A percentile compares a stretch with the other conserved stretches of the same genome.
Evolutionary conservation across 2,329 filamentous ascomycete genomes (phyloP).

Genomic region (Fusarium coicis): DNA sequence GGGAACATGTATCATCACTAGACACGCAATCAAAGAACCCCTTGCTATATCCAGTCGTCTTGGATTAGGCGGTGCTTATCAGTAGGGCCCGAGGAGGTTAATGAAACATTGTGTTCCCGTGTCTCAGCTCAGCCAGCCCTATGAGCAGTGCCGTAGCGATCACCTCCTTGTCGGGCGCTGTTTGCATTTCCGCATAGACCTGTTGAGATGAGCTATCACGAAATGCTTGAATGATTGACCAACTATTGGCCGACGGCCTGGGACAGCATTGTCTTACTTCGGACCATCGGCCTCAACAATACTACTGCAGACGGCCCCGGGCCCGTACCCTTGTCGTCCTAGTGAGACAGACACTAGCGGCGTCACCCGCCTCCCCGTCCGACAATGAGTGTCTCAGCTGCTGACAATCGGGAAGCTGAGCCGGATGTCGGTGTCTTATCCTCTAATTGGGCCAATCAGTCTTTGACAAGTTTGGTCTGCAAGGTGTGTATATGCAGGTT

Average conservation of each 20-base stretch:
- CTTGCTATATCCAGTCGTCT: no score
- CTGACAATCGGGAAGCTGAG: neutral
- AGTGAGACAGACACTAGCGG: neutral
- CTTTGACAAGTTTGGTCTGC: neutral
- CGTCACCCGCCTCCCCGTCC: neutral
- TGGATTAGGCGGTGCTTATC: no score
- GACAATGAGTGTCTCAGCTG: neutral
- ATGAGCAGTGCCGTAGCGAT: neutral
- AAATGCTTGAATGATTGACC: neutral
- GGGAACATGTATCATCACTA: neutral
- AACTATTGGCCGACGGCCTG: neutral
- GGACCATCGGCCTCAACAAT: neutral
- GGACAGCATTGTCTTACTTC: neutral
- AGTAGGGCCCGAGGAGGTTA: neutral
- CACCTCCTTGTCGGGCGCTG: neutral
- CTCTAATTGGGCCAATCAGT: neutral
- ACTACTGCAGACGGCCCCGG: neutral
- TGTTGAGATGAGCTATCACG: neutral
- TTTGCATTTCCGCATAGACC: neutral
- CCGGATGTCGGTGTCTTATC: neutral
- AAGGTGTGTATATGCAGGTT: neutral
- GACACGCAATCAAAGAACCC: neutral
- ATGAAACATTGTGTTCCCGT: neutral
- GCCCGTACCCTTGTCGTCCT: neutral
- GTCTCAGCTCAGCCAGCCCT: neutral